These are phyloP conservation scores for Wallacemonas sp. DNA, from an alignment of 208 protist genomes.

Conservation along the genomic window DNA sequence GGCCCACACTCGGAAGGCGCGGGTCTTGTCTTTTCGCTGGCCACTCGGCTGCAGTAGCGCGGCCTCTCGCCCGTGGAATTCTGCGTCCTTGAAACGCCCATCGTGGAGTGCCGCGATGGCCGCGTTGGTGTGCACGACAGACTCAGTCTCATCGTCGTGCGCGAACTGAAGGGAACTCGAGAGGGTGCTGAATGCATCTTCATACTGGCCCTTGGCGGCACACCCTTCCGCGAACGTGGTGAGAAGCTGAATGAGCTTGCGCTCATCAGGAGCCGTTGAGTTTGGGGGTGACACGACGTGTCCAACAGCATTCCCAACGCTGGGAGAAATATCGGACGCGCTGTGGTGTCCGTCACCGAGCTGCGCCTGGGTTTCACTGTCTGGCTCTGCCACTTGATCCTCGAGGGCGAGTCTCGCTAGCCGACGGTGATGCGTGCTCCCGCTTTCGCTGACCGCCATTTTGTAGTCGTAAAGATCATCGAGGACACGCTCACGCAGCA, in stretches of 20 bases:
- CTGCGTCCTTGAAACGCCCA: conserved; percentile 72
- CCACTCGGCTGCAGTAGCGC: conserved; percentile 49
- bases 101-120: conserved; percentile 48
- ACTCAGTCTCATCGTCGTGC: conserved; percentile 57
- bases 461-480: conserved; percentile 85
- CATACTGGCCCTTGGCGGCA: conserved; percentile 37
- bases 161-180: conserved; percentile 58
- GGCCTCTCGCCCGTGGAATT: conserved; percentile 76
- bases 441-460: conserved; percentile 33
- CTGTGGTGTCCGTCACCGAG: not conserved
- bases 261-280: conserved; percentile 66
- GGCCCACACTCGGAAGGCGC: conserved; percentile 74
- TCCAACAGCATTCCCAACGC: conserved; percentile 44
- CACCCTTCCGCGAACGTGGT: conserved; percentile 82
- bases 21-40: conserved; percentile 20
- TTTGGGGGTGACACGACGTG: conserved; percentile 44
- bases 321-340: conserved; percentile 12
- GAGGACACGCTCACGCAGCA: conserved; percentile 52
- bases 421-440: conserved; percentile 81
- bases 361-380: conserved; percentile 15
- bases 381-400: conserved; percentile 2
- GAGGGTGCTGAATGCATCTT: conserved; percentile 57
- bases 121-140: conserved; percentile 70
- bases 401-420: conserved; percentile 50
- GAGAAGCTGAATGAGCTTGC: conserved; percentile 69